Percentiles rank a stretch among this genome's conserved stretches.
Conservation (phyloP, 345 rosid species). For the Toxicodendron radicans region DNA sequence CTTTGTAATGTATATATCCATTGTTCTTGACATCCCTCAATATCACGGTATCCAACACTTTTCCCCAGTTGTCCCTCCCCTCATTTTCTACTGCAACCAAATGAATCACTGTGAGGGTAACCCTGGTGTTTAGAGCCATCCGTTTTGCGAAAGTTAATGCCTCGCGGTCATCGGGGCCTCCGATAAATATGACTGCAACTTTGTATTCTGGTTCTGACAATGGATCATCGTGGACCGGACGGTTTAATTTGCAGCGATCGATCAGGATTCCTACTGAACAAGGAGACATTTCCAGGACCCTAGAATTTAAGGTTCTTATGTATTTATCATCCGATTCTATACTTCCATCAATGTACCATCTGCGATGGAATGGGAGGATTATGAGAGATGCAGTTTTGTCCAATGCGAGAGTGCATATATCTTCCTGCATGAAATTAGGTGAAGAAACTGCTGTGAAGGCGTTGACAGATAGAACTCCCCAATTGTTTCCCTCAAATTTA, state of each 20-base stretch:
- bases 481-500: slow-evolving; percentile 16
- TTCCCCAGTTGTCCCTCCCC: slow-evolving; percentile 31
- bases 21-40: slow-evolving; percentile 32
- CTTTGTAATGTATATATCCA: slow-evolving; percentile 19
- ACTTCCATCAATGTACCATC: slow-evolving; percentile 39
- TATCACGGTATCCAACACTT: slow-evolving; percentile 31
- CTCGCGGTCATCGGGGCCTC: slow-evolving; percentile 66
- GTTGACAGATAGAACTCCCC: slow-evolving; percentile 15
- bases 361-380: slow-evolving; percentile 57
- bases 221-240: not conserved
- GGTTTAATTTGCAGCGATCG: slow-evolving; percentile 24
- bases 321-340: slow-evolving; percentile 32
- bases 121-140: slow-evolving; percentile 36
- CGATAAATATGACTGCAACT: slow-evolving; percentile 47
- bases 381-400: slow-evolving; percentile 46
- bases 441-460: slow-evolving; percentile 34
- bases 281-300: slow-evolving; percentile 50
- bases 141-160: slow-evolving; percentile 47
- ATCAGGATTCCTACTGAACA: slow-evolving; percentile 61
- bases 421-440: slow-evolving; percentile 55
- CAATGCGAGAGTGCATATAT: slow-evolving; percentile 53
- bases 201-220: not conserved
- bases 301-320: slow-evolving; percentile 38
- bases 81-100: slow-evolving; percentile 17
- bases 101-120: slow-evolving; percentile 34